Evolutionary conservation across 257 asterid species (phyloP), one percentile per base, ranked within the genome.

Genomic region (Nicotiana obtusifolia): DNA sequence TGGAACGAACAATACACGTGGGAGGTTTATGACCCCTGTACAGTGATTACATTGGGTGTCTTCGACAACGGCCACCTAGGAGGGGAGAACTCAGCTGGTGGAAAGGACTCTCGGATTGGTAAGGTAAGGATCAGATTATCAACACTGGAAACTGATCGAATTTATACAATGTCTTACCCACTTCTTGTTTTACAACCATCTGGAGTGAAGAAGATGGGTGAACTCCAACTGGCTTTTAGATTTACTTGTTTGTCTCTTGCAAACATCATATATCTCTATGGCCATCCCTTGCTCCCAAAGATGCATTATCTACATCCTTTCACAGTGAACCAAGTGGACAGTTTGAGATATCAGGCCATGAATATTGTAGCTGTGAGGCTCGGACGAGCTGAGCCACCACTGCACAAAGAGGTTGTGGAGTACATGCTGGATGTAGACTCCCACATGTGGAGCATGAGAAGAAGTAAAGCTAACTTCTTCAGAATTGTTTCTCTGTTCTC

Each of bases 1-100:
- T 92, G 97, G 97, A 92, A 90, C 57, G 97, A 91, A 89, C 97
- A 92, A 31, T 92, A 92, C 83, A 88, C 92, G 0, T 92, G 97
- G 97, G 94, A 90, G 76, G 97, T 92, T 17, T 89, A 87, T 7
- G 97, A 92, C 44, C 94, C 97, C 6, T 87, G 93, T 64, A 92
- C 94, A 1, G 97, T 92, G 10, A 80, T 90, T 49, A 92, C 97
- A 17, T 3, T 92, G 3, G 97, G 90, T 1, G 94, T 88, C 16
- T 92, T 92, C 7, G 92, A 92, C 49, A 92, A 90, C 84, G 79
- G 90, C 81, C 92, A 88, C 75, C 64, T 92, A 67, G 91, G 90
- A 75, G 87, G 92, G 33, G 85, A 83, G n/a, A 85, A 85, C 24
- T 61, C 84, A 26, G 80, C 80, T 15, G 41, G 83, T 1, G 88